Conservation (phyloP, 2,329 filamentous ascomycete genomes). For the Phialophora tarda region DNA sequence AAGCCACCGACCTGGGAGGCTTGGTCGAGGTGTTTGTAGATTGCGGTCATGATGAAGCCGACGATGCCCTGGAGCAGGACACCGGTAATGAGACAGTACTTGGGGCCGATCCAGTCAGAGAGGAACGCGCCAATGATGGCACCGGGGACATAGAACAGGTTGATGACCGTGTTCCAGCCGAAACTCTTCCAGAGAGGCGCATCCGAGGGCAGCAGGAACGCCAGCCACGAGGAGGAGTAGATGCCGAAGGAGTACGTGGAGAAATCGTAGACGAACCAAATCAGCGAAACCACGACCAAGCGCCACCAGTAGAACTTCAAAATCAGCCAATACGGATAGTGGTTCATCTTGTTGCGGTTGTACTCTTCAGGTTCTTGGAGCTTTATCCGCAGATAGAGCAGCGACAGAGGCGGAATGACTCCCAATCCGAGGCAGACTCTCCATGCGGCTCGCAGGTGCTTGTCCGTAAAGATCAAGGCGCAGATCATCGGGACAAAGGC, state of each 20-base stretch:
- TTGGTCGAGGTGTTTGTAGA: slow-evolving; percentile 72
- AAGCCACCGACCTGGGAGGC: slow-evolving; percentile 73
- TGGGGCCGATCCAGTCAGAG: slow-evolving; percentile 79
- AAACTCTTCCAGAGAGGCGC: slow-evolving; percentile 76
- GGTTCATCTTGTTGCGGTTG: slow-evolving; percentile 70
- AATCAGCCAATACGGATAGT: slow-evolving; percentile 59
- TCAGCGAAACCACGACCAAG: slow-evolving; percentile 70
- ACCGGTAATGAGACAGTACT: slow-evolving; percentile 72
- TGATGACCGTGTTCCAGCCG: slow-evolving; percentile 88
- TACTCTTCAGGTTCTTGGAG: slow-evolving; percentile 81
- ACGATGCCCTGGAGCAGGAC: slow-evolving; percentile 75
- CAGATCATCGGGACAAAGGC: slow-evolving; percentile 76
- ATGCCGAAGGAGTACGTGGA: slow-evolving; percentile 83
- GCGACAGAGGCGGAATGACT: slow-evolving; percentile 73
- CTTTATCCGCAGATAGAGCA: slow-evolving; percentile 73
- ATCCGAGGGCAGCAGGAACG: slow-evolving; percentile 64
- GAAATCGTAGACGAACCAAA: slow-evolving; percentile 92
- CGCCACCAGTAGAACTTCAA: slow-evolving; percentile 74
- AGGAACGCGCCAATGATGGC: slow-evolving; percentile 77
- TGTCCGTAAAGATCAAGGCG: slow-evolving; percentile 63
- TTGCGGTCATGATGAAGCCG: slow-evolving; percentile 87
- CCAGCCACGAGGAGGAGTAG: slow-evolving; percentile 70
- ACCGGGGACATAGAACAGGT: slow-evolving; percentile 86
- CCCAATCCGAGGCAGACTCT: slow-evolving; percentile 79
- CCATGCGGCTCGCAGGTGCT: slow-evolving; percentile 77